Conservation (phyloP, 352 stramenopile genomes). For the Aphanomyces euteiches region DNA sequence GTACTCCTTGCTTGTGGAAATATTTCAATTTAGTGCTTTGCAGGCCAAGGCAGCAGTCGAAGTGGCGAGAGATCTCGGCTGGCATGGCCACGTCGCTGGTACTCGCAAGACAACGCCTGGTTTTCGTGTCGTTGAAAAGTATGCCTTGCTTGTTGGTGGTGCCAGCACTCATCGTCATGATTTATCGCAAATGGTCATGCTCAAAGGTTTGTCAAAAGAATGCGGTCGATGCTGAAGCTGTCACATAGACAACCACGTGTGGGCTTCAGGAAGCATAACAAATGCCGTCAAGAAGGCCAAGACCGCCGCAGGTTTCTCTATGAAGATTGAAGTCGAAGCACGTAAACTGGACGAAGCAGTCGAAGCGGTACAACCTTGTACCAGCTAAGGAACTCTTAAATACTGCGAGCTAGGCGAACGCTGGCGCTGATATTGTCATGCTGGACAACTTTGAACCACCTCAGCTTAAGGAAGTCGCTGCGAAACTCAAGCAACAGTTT, state of each 20-base stretch:
- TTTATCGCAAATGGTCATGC: conserved; percentile 99
- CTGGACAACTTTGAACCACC: conserved; percentile 97
- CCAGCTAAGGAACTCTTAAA: too few species aligned
- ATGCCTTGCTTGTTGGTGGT: conserved; percentile 95
- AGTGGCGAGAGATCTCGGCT: conserved; percentile 60
- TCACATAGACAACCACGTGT: conserved; percentile 95
- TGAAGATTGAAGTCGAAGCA: conserved; percentile 99
- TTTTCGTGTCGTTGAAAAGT: conserved; percentile 99
- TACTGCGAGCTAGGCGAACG: conserved; percentile 41
- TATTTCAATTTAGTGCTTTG: background rate
- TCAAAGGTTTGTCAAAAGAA: conserved; percentile 73
- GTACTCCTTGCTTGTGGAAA: background rate
- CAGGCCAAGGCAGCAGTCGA: conserved; percentile 55
- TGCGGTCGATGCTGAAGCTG: background rate
- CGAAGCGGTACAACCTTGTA: conserved; percentile 66
- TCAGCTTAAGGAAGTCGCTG: conserved; percentile 88
- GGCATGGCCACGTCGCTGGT: conserved; percentile 93
- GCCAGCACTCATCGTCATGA: conserved; percentile 93
- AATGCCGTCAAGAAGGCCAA: conserved; percentile 91
- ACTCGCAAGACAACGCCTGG: conserved; percentile 98
- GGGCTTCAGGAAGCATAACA: conserved; percentile 92
- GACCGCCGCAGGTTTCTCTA: conserved; percentile 92
- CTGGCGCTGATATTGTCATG: conserved; percentile 95
- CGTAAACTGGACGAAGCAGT: conserved; percentile 91
- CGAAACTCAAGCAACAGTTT: conserved; percentile 91